phyloP scores from a whole-genome alignment of 371 early-diverging fungal genomes.

The Chytridium lagenaria region DNA sequence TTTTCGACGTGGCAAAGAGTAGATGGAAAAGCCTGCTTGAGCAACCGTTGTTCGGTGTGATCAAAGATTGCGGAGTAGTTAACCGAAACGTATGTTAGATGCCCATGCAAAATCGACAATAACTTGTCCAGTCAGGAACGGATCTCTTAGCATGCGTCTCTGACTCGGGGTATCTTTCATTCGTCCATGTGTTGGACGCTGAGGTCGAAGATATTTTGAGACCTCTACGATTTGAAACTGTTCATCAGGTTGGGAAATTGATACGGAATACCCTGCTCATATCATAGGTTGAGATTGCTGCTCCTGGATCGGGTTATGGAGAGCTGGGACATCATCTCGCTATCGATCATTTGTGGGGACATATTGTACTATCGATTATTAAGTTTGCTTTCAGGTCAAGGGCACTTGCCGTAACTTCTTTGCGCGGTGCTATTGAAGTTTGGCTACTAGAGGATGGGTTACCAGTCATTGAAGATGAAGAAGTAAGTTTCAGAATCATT shows the following conservation, averaged over 20 bases:
- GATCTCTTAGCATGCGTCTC: constrained; percentile 18
- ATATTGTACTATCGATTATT: background rate
- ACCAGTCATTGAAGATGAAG: background rate
- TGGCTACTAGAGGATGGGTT: background rate
- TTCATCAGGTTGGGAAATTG: background rate
- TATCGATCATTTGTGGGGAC: constrained; percentile 31
- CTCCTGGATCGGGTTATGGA: constrained; percentile 26
- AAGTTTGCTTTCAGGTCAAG: background rate
- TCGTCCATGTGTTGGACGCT: background rate
- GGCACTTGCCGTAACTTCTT: background rate
- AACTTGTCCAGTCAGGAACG: background rate
- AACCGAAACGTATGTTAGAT: too few species aligned
- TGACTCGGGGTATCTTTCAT: constrained; percentile 33
- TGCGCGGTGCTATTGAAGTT: background rate
- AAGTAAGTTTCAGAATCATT: too few species aligned
- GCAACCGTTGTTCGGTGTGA: background rate
- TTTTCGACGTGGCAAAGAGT: background rate
- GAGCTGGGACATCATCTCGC: constrained; percentile 30
- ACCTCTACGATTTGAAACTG: background rate
- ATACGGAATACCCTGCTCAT: background rate
- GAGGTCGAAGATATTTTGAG: background rate
- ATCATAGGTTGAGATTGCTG: constrained; percentile 24
- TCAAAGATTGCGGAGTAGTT: background rate
- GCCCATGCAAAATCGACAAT: too few species aligned
- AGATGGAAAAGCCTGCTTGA: constrained; percentile 11